phyloP scores from a whole-genome alignment of 2,329 filamentous ascomycete species.

The Fusarium begoniae region DNA sequence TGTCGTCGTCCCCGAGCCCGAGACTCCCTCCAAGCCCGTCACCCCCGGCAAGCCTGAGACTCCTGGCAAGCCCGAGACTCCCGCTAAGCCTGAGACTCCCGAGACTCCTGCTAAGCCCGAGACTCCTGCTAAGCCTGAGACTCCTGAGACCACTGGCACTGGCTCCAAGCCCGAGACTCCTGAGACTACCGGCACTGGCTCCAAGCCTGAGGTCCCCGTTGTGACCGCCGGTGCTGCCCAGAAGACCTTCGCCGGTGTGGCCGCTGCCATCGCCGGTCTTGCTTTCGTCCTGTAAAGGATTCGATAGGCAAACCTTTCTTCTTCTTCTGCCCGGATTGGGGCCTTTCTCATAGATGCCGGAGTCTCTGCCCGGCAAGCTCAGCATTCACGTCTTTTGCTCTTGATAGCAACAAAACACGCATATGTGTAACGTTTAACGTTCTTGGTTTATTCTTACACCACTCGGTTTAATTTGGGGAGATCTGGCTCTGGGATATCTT shows the following conservation, averaged over 20 bases:
- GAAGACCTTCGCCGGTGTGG: slow-evolving; percentile 38
- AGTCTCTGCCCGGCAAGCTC: neutral
- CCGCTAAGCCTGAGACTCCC: neutral
- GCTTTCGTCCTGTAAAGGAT: slow-evolving; percentile 40
- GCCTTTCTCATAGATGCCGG: neutral
- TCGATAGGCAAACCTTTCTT: neutral
- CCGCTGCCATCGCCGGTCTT: slow-evolving; percentile 37
- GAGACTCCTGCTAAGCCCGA: neutral
- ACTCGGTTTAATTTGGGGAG: slow-evolving; percentile 15
- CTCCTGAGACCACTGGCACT: neutral
- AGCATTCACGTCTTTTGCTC: slow-evolving; percentile 15
- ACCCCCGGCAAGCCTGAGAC: slow-evolving; percentile 3
- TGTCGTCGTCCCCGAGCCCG: slow-evolving; percentile 20
- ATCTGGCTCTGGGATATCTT: slow-evolving; percentile 20
- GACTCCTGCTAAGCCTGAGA: neutral
- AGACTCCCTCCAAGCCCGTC: neutral
- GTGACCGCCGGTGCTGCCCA: slow-evolving; percentile 39
- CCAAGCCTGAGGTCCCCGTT: slow-evolving; percentile 26
- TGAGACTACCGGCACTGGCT: neutral
- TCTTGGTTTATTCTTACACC: slow-evolving; percentile 39
- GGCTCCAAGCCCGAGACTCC: neutral
- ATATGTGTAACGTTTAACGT: slow-evolving; percentile 35
- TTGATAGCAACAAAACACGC: slow-evolving; percentile 12
- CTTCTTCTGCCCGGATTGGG: neutral
- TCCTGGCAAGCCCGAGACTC: neutral